Evolutionary conservation across 2,329 filamentous ascomycete species (phyloP).

Genomic region (Didymosphaeria variabile): DNA sequence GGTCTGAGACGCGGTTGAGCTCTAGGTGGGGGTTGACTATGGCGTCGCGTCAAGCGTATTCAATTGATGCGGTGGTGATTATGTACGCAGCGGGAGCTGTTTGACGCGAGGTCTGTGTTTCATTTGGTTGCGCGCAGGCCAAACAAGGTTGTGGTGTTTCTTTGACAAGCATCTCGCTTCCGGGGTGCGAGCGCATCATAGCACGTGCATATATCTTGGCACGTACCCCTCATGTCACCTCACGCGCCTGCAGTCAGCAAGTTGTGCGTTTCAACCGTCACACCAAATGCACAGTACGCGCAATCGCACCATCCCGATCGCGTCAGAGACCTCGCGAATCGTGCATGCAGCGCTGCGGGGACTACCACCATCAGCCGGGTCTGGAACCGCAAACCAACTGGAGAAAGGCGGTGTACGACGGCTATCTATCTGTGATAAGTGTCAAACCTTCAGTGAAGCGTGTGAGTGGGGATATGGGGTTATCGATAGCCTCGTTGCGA

Average conservation of each 20-base stretch:
- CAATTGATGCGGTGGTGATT: background rate
- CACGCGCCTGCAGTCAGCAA: background rate
- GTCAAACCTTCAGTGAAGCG: constrained; percentile 2
- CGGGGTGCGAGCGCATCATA: constrained; percentile 9
- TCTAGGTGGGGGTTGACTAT: background rate
- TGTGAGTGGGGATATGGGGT: background rate
- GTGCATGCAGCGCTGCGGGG: constrained; percentile 7
- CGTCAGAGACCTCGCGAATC: background rate
- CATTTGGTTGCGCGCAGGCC: background rate
- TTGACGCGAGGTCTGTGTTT: background rate
- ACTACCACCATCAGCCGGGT: constrained; percentile 2
- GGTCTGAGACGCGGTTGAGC: background rate
- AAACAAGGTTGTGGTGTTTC: constrained; percentile 12
- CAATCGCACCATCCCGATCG: constrained; percentile 1
- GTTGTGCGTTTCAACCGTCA: constrained; percentile 7
- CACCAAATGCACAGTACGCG: background rate
- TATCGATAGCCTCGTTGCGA: constrained; percentile 1
- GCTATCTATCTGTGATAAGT: background rate
- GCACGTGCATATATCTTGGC: constrained; percentile 2
- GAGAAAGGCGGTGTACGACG: constrained; percentile 7
- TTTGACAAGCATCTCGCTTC: constrained; percentile 15
- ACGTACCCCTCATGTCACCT: background rate
- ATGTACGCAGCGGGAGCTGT: background rate
- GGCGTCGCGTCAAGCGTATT: background rate
- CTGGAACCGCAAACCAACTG: background rate